A percentile compares a stretch with the other conserved stretches of the same genome.
phyloP scores from a whole-genome alignment of 2,329 filamentous ascomycete genomes.

The Clarireedia sp. region DNA sequence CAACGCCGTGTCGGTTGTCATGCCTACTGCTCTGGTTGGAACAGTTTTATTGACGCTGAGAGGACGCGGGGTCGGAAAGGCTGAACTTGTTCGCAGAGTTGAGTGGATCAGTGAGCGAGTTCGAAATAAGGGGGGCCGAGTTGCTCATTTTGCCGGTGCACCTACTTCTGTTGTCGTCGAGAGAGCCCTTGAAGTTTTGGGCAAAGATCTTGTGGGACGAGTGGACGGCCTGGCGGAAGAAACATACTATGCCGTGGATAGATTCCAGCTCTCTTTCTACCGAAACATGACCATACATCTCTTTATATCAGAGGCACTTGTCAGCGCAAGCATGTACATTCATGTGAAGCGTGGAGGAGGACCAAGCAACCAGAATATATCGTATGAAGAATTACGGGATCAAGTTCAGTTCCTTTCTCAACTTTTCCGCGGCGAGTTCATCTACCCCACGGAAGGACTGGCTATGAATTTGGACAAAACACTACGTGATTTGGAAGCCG shows the following conservation, averaged over 20 bases:
- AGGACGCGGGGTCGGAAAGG: conserved; percentile 82
- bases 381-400: conserved; percentile 61
- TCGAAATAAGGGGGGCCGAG: conserved; percentile 76
- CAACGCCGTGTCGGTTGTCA: conserved; percentile 91
- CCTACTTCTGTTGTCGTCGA: conserved; percentile 78
- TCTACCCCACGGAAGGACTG: conserved; percentile 84
- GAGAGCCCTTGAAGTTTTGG: conserved; percentile 83
- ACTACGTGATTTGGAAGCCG: conserved; percentile 65
- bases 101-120: conserved; percentile 84
- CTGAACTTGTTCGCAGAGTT: conserved; percentile 76
- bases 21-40: conserved; percentile 94
- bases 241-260: conserved; percentile 89
- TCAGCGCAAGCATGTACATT: conserved; percentile 85
- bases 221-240: conserved; percentile 76
- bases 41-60: conserved; percentile 86
- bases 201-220: conserved; percentile 76
- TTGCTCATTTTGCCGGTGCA: conserved; percentile 83
- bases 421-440: conserved; percentile 93
- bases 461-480: conserved; percentile 74
- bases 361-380: conserved; percentile 68
- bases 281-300: conserved; percentile 99
- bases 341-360: conserved; percentile 87
- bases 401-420: conserved; percentile 89
- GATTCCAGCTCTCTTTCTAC: conserved; percentile 96
- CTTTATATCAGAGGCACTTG: conserved; percentile 87